Percentiles rank a stretch among this genome's conserved stretches.
Evolutionary conservation across 495 filamentous ascomycete genomes (phyloP).

Genomic region (Cudoniella acicularis): DNA sequence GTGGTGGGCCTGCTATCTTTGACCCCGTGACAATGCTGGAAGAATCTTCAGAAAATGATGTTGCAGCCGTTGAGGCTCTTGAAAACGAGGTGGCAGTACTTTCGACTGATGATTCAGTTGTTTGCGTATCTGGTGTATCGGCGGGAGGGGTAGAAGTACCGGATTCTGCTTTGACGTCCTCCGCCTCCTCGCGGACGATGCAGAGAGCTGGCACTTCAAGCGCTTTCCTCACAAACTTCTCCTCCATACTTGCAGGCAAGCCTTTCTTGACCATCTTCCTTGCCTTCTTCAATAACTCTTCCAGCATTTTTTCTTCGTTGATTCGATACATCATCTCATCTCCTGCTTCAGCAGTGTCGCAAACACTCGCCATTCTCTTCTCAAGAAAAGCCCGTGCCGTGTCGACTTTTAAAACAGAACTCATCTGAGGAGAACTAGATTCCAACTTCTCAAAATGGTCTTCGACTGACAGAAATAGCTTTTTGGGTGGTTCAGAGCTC

Average conservation of each 20-base stretch:
- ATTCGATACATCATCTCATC: conserved; percentile 81
- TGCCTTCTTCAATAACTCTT: conserved; percentile 67
- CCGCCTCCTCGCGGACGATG: conserved; percentile 42
- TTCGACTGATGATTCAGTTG: conserved; percentile 31
- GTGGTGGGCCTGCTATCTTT: conserved; percentile 42
- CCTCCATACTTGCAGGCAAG: conserved; percentile 79
- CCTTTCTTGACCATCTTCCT: conserved; percentile 58
- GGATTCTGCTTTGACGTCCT: conserved; percentile 28
- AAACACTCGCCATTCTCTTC: conserved; percentile 57
- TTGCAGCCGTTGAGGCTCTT: conserved; percentile 40
- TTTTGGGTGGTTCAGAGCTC: conserved; percentile 39
- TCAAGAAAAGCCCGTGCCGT: conserved; percentile 32
- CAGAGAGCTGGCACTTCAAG: conserved; percentile 70
- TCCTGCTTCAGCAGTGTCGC: conserved; percentile 75
- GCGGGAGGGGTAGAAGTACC: conserved; percentile 24
- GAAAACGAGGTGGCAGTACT: conserved; percentile 36
- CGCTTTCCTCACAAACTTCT: conserved; percentile 72
- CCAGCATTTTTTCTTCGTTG: conserved; percentile 63
- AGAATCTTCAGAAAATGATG: conserved; percentile 31
- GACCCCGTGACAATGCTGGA: conserved; percentile 7
- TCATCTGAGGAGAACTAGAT: conserved; percentile 24
- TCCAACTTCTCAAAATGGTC: conserved; percentile 66
- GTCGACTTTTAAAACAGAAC: conserved; percentile 7
- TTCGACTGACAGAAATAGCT: conserved; percentile 72
- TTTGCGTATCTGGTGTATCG: conserved; percentile 36